Conservation (phyloP, 768 basidiomycete species). For the Flagelloscypha sp. region DNA sequence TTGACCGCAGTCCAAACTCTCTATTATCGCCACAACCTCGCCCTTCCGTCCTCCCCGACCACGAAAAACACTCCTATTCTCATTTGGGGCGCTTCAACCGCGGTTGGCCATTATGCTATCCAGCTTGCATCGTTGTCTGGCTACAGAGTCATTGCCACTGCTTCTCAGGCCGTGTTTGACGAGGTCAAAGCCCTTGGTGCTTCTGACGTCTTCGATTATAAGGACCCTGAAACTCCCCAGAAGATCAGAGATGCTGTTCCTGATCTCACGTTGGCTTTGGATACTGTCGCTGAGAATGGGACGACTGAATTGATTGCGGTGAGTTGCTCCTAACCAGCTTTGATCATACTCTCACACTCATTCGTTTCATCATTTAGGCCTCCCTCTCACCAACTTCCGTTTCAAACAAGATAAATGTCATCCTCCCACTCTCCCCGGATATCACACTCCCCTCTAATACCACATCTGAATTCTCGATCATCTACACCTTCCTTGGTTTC, state of each 20-base stretch:
- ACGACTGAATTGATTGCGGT: no score
- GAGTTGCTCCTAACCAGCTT: no score
- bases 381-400: no score
- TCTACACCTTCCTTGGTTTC: neutral
- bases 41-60: neutral
- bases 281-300: neutral
- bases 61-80: neutral
- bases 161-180: slow-evolving; percentile 20
- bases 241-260: slow-evolving; percentile 10
- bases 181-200: slow-evolving; percentile 25
- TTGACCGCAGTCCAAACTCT: slow-evolving; percentile 3
- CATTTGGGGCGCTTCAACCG: slow-evolving; percentile 3
- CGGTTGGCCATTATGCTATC: slow-evolving; percentile 11
- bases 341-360: no score
- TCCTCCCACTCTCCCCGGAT: no score
- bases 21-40: slow-evolving; percentile 1
- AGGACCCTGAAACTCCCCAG: slow-evolving; percentile 8
- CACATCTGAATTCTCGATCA: neutral
- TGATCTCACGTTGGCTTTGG: slow-evolving; percentile 1
- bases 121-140: slow-evolving; percentile 23
- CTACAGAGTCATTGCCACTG: slow-evolving; percentile 23
- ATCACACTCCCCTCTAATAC: neutral
- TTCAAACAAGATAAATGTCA: no score
- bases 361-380: no score
- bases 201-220: slow-evolving; percentile 22